Conservation (phyloP, 2,329 filamentous ascomycete genomes). For the Colletotrichum cuscutae region DNA sequence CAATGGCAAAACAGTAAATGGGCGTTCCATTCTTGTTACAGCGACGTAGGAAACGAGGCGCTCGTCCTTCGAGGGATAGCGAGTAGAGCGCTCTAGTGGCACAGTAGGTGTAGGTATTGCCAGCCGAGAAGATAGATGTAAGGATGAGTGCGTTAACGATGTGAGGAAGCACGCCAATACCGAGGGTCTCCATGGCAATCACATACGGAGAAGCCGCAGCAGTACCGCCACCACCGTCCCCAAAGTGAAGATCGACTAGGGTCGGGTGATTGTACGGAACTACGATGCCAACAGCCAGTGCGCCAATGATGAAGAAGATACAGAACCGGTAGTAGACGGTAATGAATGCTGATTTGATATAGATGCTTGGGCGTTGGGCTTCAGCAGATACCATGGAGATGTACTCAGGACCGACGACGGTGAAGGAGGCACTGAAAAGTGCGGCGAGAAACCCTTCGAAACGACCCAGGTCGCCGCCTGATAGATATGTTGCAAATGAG, state of each 20-base stretch:
- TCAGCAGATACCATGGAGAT: constrained; percentile 77
- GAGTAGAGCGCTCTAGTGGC: constrained; percentile 67
- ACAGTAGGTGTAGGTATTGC: constrained; percentile 51
- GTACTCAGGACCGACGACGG: constrained; percentile 75
- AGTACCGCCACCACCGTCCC: constrained; percentile 47
- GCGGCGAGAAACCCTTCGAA: constrained; percentile 78
- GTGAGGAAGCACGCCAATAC: constrained; percentile 63
- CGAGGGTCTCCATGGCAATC: constrained; percentile 68
- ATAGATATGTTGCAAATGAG: constrained; percentile 69
- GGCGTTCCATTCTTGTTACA: constrained; percentile 69
- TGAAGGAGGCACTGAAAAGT: constrained; percentile 72
- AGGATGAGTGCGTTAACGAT: constrained; percentile 67
- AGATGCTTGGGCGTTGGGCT: constrained; percentile 69
- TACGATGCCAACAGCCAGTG: constrained; percentile 73
- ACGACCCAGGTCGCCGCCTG: constrained; percentile 69
- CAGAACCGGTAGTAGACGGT: constrained; percentile 79
- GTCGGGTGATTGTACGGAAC: constrained; percentile 71
- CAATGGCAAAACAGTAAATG: constrained; percentile 65
- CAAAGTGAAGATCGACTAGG: constrained; percentile 50
- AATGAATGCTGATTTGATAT: constrained; percentile 77
- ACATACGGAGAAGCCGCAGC: constrained; percentile 71
- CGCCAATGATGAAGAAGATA: constrained; percentile 77
- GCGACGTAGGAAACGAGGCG: constrained; percentile 60
- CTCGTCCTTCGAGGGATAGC: constrained; percentile 64
- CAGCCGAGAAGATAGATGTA: constrained; percentile 59